phyloP scores from a whole-genome alignment of 1,284 basidiomycete genomes.

The Mycena sp. region DNA sequence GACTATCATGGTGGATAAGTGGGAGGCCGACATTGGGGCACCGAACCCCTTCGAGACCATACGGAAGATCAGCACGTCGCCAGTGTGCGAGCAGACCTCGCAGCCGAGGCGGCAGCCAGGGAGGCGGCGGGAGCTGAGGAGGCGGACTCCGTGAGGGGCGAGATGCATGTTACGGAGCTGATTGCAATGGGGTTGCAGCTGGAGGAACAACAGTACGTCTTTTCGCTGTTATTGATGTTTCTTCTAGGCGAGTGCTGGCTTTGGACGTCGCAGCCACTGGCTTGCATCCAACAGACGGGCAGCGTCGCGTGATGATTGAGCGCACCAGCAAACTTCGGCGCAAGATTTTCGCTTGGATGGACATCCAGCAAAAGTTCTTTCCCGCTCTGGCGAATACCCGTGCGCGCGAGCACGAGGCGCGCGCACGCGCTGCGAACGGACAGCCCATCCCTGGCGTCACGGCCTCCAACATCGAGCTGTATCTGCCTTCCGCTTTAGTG shows the following conservation, averaged over 20 bases:
- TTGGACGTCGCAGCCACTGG: neutral
- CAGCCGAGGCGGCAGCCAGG: conserved; percentile 8
- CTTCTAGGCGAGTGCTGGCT: neutral
- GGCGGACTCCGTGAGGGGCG: neutral
- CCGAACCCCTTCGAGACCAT: conserved; percentile 27
- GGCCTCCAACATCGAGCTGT: no score
- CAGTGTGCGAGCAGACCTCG: conserved; percentile 13
- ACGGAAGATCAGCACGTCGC: conserved; percentile 21
- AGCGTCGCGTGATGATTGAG: conserved; percentile 1
- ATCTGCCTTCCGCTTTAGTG: no score
- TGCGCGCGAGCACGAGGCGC: neutral
- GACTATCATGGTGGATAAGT: conserved; percentile 18
- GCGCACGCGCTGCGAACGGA: no score
- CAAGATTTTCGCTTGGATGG: conserved; percentile 12
- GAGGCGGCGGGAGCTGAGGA: neutral
- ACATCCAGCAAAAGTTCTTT: neutral
- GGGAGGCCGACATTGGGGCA: conserved; percentile 11
- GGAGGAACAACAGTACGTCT: conserved; percentile 17
- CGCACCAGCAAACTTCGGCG: conserved; percentile 15
- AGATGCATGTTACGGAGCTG: conserved; percentile 22
- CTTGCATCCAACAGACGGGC: neutral
- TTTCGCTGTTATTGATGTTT: neutral
- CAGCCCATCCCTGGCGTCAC: no score
- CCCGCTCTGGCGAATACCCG: neutral
- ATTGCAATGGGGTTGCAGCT: conserved; percentile 23